Conservation (phyloP, 257 asterid genomes). For the Echium plantagineum region DNA sequence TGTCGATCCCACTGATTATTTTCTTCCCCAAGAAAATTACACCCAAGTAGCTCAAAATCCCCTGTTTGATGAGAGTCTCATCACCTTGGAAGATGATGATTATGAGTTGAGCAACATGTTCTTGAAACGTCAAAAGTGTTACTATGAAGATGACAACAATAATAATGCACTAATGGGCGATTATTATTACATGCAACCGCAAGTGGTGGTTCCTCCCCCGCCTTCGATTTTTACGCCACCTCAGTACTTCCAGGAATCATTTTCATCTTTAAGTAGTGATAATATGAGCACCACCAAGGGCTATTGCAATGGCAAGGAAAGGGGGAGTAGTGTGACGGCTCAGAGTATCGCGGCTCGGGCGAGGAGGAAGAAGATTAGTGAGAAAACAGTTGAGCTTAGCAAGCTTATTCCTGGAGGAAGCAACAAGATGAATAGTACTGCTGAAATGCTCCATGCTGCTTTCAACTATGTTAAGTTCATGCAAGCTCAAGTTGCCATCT, state of each 20-base stretch:
- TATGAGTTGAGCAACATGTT: not conserved
- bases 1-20: not conserved
- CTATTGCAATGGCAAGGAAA: not conserved
- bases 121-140: slow-evolving; percentile 6
- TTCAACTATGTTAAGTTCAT: slow-evolving; percentile 5
- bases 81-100: not conserved
- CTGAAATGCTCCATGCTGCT: slow-evolving; percentile 3
- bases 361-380: slow-evolving; percentile 4
- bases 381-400: slow-evolving; percentile 2
- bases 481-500: slow-evolving; percentile 2
- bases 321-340: not conserved
- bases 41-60: not conserved
- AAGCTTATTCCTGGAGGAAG: slow-evolving; percentile 1
- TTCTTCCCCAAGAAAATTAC: not conserved
- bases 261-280: not conserved
- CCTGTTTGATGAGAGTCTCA: not conserved
- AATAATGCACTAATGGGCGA: not conserved
- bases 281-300: not conserved
- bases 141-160: not conserved
- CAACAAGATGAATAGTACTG: slow-evolving; percentile 1
- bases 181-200: not conserved
- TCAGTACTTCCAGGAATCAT: not conserved
- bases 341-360: not conserved
- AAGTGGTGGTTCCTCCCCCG: not conserved
- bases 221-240: not conserved